Evolutionary conservation across 106 monocot genomes (phyloP), one percentile per base, ranked within the genome.

Genomic region (Phalaenopsis equestris): DNA sequence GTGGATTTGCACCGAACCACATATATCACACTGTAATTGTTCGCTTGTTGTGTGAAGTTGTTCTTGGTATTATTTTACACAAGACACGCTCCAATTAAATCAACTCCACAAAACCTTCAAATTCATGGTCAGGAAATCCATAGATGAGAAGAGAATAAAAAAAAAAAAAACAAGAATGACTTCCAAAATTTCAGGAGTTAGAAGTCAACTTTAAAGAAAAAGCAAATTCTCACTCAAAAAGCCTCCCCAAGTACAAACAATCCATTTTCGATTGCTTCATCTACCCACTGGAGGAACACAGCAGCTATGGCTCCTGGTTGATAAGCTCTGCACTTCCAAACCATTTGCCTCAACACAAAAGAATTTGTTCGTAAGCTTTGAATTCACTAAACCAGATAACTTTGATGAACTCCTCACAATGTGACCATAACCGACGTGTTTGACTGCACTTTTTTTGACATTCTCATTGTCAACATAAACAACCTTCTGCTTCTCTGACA

Each of bases 401-500:
- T 36, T 16, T 0, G 21, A 45, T n/a, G n/a, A 74, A 45, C 43
- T 45, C 74, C 17, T 45, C 8, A 19, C 6, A 45, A 42, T 42
- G 36, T 30, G 72, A 72, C 41, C 16, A 65, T 65, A 65, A 70
- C 10, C 70, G 9, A 70, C 11, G 14, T 15, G 70, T 14, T 38
- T 38, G 38, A 15, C 4, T 23, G 21, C 8, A 15, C 3, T 21
- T 3, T 36, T 39, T 10, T 15, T 4, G 38, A 12, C 10, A 2
- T 70, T 70, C 24, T 65, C 64, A 21, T 39, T 70, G 39, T 70
- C 70, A 12, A 70, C 43, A 18, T 14, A 45, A 17, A 12, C 17
- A 52, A 17, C 76, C 11, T 76, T 76, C 23, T 52, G 76, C 46
- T 49, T 76, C 76, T 49, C 76, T 3, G 76, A 76, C 46, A 47